phyloP scores from a whole-genome alignment of 2,329 filamentous ascomycete species.

The Cordyceps tenuipes region DNA sequence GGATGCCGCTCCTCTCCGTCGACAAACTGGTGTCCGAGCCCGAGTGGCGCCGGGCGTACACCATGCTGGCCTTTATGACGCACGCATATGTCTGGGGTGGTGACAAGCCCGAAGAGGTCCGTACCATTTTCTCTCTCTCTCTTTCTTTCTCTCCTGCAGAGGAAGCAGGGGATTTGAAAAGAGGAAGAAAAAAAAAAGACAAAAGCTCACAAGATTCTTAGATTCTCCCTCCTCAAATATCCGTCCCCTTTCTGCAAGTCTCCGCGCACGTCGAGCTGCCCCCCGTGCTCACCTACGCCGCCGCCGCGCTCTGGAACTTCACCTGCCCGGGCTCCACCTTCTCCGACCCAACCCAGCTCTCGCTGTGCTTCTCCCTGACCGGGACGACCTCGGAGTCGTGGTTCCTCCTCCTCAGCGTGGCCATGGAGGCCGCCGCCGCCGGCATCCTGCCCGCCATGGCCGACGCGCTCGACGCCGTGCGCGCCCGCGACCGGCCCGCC shows the following conservation, averaged over 20 bases:
- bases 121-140: constrained; percentile 9
- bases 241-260: constrained; percentile 65
- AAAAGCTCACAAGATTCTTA: constrained; percentile 20
- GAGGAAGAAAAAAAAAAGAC: neutral
- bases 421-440: constrained; percentile 77
- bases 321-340: constrained; percentile 46
- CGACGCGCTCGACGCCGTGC: constrained; percentile 62
- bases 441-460: constrained; percentile 70
- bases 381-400: constrained; percentile 86
- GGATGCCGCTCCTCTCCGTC: constrained; percentile 62
- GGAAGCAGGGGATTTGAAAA: too few species aligned
- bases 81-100: constrained; percentile 91
- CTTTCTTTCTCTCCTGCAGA: too few species aligned
- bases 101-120: constrained; percentile 61
- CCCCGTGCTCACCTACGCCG: constrained; percentile 84
- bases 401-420: constrained; percentile 87
- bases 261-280: constrained; percentile 71
- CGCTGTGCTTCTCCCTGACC: constrained; percentile 73
- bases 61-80: constrained; percentile 67
- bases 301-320: constrained; percentile 86
- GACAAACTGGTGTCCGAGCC: constrained; percentile 52
- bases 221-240: constrained; percentile 65
- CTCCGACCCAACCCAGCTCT: constrained; percentile 59
- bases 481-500: constrained; percentile 47
- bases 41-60: constrained; percentile 78